Percentiles rank a stretch among this genome's conserved stretches.
phyloP scores from a whole-genome alignment of 108 stramenopile genomes.

The Stephanodiscus minutulus region DNA sequence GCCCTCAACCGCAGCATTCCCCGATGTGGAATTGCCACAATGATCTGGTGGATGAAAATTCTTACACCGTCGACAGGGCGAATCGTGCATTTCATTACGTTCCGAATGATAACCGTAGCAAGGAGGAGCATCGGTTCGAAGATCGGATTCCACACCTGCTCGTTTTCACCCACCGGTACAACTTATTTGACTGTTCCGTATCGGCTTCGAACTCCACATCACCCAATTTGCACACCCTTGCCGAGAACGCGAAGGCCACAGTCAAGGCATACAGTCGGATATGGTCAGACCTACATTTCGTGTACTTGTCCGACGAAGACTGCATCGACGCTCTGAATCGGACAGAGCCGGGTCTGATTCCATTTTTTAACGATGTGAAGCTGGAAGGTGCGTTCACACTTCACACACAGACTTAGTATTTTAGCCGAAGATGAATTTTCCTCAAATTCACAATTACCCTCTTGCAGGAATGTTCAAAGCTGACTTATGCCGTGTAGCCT shows the following conservation, averaged over 20 bases:
- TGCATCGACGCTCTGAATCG: slow-evolving; percentile 15
- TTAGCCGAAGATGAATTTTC: neutral
- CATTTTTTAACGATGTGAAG: slow-evolving; percentile 14
- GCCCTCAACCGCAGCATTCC: slow-evolving; percentile 6
- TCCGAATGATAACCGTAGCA: neutral
- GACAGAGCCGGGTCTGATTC: slow-evolving; percentile 17
- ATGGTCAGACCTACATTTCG: slow-evolving; percentile 22
- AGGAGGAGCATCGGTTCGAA: neutral
- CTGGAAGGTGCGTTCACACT: slow-evolving; percentile 13
- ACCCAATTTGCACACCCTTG: slow-evolving; percentile 16
- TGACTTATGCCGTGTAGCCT: slow-evolving; percentile 32
- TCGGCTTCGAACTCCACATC: slow-evolving; percentile 16
- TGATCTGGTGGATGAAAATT: slow-evolving; percentile 13
- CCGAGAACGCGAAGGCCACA: slow-evolving; percentile 32
- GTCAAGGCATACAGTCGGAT: slow-evolving; percentile 15
- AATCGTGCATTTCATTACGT: neutral
- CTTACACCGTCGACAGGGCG: slow-evolving; percentile 1
- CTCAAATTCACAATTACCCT: neutral
- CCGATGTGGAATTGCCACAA: slow-evolving; percentile 1
- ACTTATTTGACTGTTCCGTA: slow-evolving; percentile 17
- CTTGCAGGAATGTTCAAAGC: slow-evolving; percentile 32
- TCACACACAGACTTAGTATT: neutral
- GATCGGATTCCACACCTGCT: slow-evolving; percentile 13
- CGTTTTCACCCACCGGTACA: slow-evolving; percentile 17
- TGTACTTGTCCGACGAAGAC: slow-evolving; percentile 19